Base-by-base conservation (phyloP, 768 basidiomycete genomes). In the Pisolithus orientalis region DNA sequence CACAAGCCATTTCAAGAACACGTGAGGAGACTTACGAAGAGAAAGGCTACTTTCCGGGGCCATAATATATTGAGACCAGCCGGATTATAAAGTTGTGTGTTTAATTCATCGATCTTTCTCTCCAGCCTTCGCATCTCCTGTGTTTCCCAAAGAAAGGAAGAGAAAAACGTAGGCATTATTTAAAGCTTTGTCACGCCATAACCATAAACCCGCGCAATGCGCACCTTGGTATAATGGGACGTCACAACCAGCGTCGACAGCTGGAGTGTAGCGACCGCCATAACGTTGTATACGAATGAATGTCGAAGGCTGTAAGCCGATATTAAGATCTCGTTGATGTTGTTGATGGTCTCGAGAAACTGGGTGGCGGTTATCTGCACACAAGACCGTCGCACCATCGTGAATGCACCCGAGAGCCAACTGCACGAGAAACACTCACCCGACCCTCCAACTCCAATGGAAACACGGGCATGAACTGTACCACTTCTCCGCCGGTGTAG, bases 381-480 rank as follows among this genome's bases (percentile, higher is more conserved):
- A 24, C 25, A 24, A 44, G 5, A 34, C 28, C 50, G 39, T 6
- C 17, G 5, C 29, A 39, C 45, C 10, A 57, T 39, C 27, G n/a
- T 34, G 34, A 34, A 34, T 14, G 34, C 5, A 13, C 4, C 34
- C 34, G 21, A 34, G 4, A 34, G 34, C 14, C 34, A 34, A 34
- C 13, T 11, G 34, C 13, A 34, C 34, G 34, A 34, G 29, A 6
- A 32, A 29, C 38, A 73, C 89, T 62, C 61, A 95, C 94, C 67
- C 96, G 79, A 44, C 92, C 91, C 59, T 97, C 94, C 5, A 99
- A 75, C 67, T 99, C 96, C 39, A 94, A 71, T 1, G 92, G 94
- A 68, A 87, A 99, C 57, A 85, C 82, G 0, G 91, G 80, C 32
- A 90, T 79, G 67, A 99, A 96, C 70, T 97, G 95, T 29, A 84